Base-by-base conservation (phyloP, 2,329 filamentous ascomycete species). In the Macrophomina pseudophaseolina region DNA sequence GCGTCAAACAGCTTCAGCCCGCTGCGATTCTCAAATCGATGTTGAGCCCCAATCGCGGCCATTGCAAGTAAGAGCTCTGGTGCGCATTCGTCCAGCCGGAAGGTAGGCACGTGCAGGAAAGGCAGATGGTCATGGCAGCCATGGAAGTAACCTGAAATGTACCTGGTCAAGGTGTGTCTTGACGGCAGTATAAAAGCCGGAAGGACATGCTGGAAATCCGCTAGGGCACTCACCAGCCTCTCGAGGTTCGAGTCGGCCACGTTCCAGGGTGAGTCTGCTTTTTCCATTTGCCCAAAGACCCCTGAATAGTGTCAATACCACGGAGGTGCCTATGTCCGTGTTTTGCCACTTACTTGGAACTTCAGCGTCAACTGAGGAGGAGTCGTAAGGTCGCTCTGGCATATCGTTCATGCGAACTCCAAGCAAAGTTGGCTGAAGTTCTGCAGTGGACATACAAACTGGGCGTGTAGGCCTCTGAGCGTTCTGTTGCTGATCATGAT, bases 81-180 rank as follows among this genome's bases (percentile, higher is more conserved):
- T 2, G 75, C 74, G 9, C 74, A 75, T 46, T 70, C 71, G 44
- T 71, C 72, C 14, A 74, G 72, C 40, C 73, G 71, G 48, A 74
- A 78, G 8, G 74, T 78, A 4, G 75, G 73, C 46, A 69, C 68
- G 49, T 78, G 74, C 14, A 78, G 74, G 64, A 76, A 76, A 0
- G 75, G 75, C 16, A 75, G 74, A 60, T 77, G 75, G 11, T 72
- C 73, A 16, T 77, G 74, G 48, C 76, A 78, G 40, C 76, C 69
- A 2, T 68, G 58, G 33, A 76, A 76, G 60, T 74, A 76, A 7
- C 73, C 73, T 2, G 73, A 75, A 28, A 76, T 72, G 48, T 76
- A 75, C 32, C 74, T 70, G 2, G 74, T 74, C 16, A 75, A 67
- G 9, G 74, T 70, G 65, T 75, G 73, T 16, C 73, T 71, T 3